Evolutionary conservation across 1,284 basidiomycete genomes (phyloP), one percentile per base, ranked within the genome.

Genomic region (Neonothopanus nambi): DNA sequence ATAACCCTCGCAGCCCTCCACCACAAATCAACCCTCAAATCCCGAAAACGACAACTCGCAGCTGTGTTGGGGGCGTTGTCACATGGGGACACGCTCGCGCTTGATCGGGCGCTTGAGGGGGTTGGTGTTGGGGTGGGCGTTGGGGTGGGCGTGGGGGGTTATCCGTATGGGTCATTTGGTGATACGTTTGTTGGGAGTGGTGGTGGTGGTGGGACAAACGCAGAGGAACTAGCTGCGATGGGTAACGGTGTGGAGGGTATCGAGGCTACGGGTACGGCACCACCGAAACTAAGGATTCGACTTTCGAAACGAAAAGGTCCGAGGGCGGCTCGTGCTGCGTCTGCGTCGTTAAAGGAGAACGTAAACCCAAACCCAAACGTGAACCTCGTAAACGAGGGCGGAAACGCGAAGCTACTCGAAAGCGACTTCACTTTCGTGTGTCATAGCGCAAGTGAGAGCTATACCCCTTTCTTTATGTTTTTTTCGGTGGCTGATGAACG

Each of bases 11-110:
- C 85, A 3, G 87, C 85, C 8, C 67, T 91, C 61, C 81, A 83
- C 68, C 82, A 86, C 63, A 91, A 91, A 67, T 87, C 90, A 59
- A 72, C 85, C 63, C 71, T 91, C 58, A 83, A 78, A 65, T 76
- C 70, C 50, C 71, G 88, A 58, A 89, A 85, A 64, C 75, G 84
- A 48, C 85, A 88, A 69, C 71, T 91, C 43, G 80, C 80, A 5
- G 77, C 80, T 3, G 83, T 87, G 17, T 74, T 91, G 35, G 85
- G 82, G 35, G 79, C 82, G 17, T 65, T 85, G 48, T 78, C 84
- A n/a, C 76, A 80, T 59, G 80, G 80, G 7, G 84, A 88, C 67
- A 80, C 81, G 5, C 73, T 89, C 40, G 85, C 85, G 26, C 72
- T 91, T 41, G 89, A 91, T 65, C 84, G 87, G 65, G 89, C 88